Conservation (phyloP, 2,329 filamentous ascomycete genomes). For the Cercospora zeina region DNA sequence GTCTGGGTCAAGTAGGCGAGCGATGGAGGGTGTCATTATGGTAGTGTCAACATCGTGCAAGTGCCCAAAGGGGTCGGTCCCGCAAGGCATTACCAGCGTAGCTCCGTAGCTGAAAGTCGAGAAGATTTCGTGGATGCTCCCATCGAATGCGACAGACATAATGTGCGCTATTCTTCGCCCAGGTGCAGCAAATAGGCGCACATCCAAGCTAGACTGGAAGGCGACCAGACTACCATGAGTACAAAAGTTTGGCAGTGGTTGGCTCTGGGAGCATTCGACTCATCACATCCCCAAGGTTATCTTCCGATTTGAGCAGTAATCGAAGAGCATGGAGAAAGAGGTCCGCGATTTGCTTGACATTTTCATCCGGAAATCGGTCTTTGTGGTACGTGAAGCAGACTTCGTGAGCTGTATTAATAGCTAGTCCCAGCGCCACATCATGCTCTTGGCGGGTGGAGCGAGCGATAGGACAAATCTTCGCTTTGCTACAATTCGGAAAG, state of each 20-base stretch:
- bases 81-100: conserved; percentile 3
- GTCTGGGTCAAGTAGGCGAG: not conserved
- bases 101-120: conserved; percentile 3
- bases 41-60: not conserved
- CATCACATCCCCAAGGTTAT: not conserved
- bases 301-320: not conserved
- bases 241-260: not conserved
- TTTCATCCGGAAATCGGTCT: not conserved
- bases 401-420: not conserved
- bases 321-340: not conserved
- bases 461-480: not conserved
- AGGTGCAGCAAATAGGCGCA: conserved; percentile 7
- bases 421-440: conserved; percentile 1
- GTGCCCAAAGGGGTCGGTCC: not conserved
- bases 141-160: conserved; percentile 14
- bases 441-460: conserved; percentile 4
- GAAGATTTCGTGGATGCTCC: conserved; percentile 11
- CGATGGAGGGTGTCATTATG: not conserved
- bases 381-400: not conserved
- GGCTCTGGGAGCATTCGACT: not conserved
- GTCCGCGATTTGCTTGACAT: not conserved
- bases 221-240: conserved; percentile 9
- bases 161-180: conserved; percentile 9
- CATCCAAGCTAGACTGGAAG: conserved; percentile 9
- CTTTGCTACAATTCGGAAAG: not conserved